Conservation (phyloP, 2,329 filamentous ascomycete species). For the Parafenestella ontariensis region DNA sequence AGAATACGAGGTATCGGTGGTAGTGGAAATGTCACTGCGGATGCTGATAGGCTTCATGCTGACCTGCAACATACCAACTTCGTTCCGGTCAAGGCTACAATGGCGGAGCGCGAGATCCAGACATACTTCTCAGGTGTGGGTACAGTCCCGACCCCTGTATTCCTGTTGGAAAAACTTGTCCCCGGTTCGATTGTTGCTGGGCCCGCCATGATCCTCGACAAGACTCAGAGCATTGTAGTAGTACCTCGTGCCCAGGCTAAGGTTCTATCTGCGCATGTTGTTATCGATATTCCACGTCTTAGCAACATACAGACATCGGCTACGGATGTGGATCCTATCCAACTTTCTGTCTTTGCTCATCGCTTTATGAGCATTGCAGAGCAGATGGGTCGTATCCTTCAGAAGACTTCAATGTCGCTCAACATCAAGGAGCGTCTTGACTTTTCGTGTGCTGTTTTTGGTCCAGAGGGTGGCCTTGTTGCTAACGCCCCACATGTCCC, state of each 20-base stretch:
- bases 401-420: conserved; percentile 63
- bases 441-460: conserved; percentile 55
- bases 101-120: background rate
- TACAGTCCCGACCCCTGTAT: background rate
- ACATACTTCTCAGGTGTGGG: background rate
- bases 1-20: conserved; percentile 74
- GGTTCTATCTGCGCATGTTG: background rate
- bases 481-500: conserved; percentile 54
- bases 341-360: conserved; percentile 63
- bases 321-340: conserved; percentile 53
- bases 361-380: conserved; percentile 67
- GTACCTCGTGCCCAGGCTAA: conserved; percentile 73
- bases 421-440: conserved; percentile 56
- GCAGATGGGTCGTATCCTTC: conserved; percentile 65
- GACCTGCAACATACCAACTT: background rate
- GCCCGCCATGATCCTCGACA: conserved; percentile 82
- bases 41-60: background rate
- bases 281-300: background rate
- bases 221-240: conserved; percentile 87
- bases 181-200: conserved; percentile 54
- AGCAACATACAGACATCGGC: background rate
- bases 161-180: conserved; percentile 59
- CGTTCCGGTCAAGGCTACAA: background rate
- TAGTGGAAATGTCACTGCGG: background rate
- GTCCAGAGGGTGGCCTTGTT: conserved; percentile 51